Evolutionary conservation across 257 asterid genomes (phyloP), one percentile per base, ranked within the genome.

Genomic region (Asclepias syriaca): DNA sequence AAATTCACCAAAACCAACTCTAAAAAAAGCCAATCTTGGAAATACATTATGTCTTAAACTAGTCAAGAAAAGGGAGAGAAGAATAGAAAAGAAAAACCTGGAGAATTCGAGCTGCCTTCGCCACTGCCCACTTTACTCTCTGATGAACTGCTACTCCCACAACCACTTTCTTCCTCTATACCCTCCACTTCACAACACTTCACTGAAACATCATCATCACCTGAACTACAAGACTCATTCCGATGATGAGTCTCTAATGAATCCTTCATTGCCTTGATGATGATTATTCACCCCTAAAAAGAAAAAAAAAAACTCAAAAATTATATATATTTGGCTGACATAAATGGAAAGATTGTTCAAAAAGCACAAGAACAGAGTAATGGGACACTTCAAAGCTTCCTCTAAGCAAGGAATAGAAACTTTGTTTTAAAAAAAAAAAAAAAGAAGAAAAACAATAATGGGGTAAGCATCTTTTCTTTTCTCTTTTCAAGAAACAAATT

Each of bases 181-280:
- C 68, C 73, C 57, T 34, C 39, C 39, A 67, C 83, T 27, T 66
- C 34, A 51, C 72, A 71, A 53, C 21, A 49, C 39, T 75, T 72
- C 70, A 75, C 80, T 4, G 74, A 56, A 59, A 69, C 70, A 22
- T 76, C 70, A 22, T 76, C 70, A 22, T 76, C 73, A 46, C 66
- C 72, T 0, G 80, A 75, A 71, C 76, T 53, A 54, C 57, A n/a
- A 27, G 24, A 45, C 39, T 37, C 78, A 15, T 34, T 15, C 21
- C 64, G 46, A 59, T 60, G 51, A 54, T 69, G 27, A 53, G 32
- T 49, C 60, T 61, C 72, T 55, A n/a, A 24, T 40, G 29, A 58
- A 32, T 54, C 73, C 56, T 55, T 59, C 78, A 72, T 67, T 32
- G 55, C 0, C 22, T 16, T 51, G 48, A 43, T 43, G 11, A 40